Evolutionary conservation across 192 early-diverging fungal genomes (phyloP).

Genomic region (Gonapodya prolifera): DNA sequence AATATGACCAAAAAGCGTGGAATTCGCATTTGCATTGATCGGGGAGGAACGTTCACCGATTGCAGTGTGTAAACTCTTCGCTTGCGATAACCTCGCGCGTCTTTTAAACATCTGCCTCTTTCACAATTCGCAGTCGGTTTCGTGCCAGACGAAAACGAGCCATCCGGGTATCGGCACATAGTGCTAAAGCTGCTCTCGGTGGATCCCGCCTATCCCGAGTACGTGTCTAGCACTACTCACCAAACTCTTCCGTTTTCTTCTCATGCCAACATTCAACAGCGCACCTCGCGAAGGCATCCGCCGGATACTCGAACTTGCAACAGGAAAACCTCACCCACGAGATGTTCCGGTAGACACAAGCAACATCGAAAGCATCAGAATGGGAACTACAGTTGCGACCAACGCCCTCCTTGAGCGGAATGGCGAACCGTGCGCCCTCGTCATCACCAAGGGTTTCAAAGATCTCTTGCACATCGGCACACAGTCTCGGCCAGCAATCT

Average conservation of each 20-base stretch:
- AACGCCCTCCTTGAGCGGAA: slow-evolving; percentile 78
- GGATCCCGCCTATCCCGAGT: slow-evolving; percentile 44
- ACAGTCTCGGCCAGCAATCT: slow-evolving; percentile 87
- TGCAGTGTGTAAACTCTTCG: slow-evolving; percentile 38
- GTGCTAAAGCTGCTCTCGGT: slow-evolving; percentile 86
- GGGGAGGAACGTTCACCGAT: slow-evolving; percentile 96
- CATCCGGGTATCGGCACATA: slow-evolving; percentile 20
- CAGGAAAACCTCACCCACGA: slow-evolving; percentile 56
- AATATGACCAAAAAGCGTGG: neutral
- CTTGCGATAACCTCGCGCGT: too few species aligned
- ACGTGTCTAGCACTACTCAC: neutral
- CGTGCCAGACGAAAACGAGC: slow-evolving; percentile 27
- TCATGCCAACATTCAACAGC: too few species aligned
- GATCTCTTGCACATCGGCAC: slow-evolving; percentile 73
- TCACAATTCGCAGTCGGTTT: slow-evolving; percentile 26
- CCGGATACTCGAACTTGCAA: slow-evolving; percentile 67
- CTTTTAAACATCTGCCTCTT: neutral
- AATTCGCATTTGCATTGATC: slow-evolving; percentile 9
- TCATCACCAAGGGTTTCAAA: slow-evolving; percentile 88
- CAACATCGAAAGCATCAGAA: slow-evolving; percentile 56
- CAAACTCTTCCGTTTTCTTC: slow-evolving; percentile 24
- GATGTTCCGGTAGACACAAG: slow-evolving; percentile 58
- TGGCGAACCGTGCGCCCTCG: slow-evolving; percentile 78
- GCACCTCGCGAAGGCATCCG: slow-evolving; percentile 90
- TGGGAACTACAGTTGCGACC: slow-evolving; percentile 97